These are phyloP conservation scores for Eurotiales sp. DNA, from an alignment of 2,329 filamentous ascomycete genomes.

Conservation along the genomic window DNA sequence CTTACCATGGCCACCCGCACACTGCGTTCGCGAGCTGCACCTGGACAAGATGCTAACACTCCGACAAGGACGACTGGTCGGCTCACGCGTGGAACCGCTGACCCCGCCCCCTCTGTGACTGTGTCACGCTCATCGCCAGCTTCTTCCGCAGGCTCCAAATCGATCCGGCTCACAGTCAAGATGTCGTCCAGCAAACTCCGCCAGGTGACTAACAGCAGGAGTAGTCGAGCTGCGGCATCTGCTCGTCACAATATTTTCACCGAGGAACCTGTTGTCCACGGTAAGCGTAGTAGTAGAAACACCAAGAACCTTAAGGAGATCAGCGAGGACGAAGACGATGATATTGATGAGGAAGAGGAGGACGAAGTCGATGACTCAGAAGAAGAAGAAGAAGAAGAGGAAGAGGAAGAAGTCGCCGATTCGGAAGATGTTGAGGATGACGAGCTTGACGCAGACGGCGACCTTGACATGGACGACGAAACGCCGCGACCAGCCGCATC, in stretches of 20 bases:
- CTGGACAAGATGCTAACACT: constrained; percentile 31
- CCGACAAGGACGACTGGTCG: constrained; percentile 36
- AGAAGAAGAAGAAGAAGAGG: constrained; percentile 35
- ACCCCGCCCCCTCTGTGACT: constrained; percentile 29
- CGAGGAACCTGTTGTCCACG: constrained; percentile 43
- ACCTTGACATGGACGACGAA: constrained; percentile 45
- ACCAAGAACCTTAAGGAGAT: constrained; percentile 44
- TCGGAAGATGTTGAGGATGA: constrained; percentile 35
- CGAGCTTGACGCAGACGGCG: constrained; percentile 32
- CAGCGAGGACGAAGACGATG: constrained; percentile 47
- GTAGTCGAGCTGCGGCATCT: constrained; percentile 16
- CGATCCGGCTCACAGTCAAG: constrained; percentile 47
- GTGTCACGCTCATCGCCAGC: constrained; percentile 34
- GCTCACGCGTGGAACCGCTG: constrained; percentile 27
- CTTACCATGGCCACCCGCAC: constrained; percentile 40
- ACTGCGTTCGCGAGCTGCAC: constrained; percentile 34
- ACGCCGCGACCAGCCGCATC: constrained; percentile 33
- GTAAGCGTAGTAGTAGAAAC: constrained; percentile 43
- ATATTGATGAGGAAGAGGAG: constrained; percentile 32
- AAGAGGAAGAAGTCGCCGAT: constrained; percentile 35
- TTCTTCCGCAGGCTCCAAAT: constrained; percentile 35
- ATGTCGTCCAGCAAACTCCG: constrained; percentile 49
- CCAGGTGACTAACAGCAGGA: constrained; percentile 38
- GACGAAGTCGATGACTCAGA: constrained; percentile 37
- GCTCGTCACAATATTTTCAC: constrained; percentile 39